Base-by-base conservation (phyloP, 1,284 basidiomycete genomes). In the Cutaneotrichosporon sp. region DNA sequence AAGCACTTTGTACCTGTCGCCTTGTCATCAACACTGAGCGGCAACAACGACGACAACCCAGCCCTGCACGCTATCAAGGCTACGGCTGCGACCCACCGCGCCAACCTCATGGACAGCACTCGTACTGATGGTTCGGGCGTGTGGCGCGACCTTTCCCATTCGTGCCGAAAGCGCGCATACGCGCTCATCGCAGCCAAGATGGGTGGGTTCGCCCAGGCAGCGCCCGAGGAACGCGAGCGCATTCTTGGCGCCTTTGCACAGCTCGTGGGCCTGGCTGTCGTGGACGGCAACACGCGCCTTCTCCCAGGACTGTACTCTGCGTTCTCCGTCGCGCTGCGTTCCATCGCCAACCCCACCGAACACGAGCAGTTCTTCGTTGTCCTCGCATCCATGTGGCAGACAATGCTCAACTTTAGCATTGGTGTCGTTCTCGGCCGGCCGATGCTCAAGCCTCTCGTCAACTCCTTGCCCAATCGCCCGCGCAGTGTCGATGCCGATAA, bases 101-200 rank as follows among this genome's bases (percentile, higher is more conserved):
- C 65, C 10, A 67, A 67, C 34, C 58, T 67, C 14, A 67, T 64
- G 65, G 65, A 67, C 53, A 49, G 65, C 38, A 65, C 65, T 1
- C 59, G 57, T 1, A 59, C 59, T 0, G 60, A 56, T 18, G 63
- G 56, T 9, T 49, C 65, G 11, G 18, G 53, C 1, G 26, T 46
- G 13, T 64, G 64, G 56, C 40, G 65, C 10, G 55, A 51, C 18
- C 58, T 64, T 32, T 62, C 65, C 4, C 62, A 67, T 21, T 32
- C n/a, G 18, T 38, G 51, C 11, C 50, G 65, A 7, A 64, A 62
- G 38, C 34, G 34, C 14, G 65, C 65, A 5, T 67, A 67, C 49
- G 36, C 42, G 5, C 26, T 60, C n/a, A 58, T 67, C 8, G 63
- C 52, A 2, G 14, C 34, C 7, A 21, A 49, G 4, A 38, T 67